Percentiles rank a stretch among this genome's conserved stretches.
These are phyloP conservation scores for Eimeria nieschulzi DNA, from an alignment of 169 alveolate genomes.

Conservation along the genomic window DNA sequence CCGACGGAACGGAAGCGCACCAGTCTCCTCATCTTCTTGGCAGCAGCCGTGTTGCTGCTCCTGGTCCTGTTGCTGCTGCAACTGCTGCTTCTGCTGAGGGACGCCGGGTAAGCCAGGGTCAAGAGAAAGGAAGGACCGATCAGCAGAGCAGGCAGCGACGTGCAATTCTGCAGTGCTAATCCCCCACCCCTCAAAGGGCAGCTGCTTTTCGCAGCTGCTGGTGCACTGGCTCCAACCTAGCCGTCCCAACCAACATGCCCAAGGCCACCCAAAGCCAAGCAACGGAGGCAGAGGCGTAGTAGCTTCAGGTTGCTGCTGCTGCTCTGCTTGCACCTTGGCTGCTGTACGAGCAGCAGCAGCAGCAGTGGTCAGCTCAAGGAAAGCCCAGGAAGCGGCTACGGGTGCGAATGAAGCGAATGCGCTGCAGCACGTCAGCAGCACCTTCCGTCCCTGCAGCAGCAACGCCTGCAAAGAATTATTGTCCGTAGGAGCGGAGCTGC, in stretches of 20 bases:
- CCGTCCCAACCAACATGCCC: conserved; percentile 20
- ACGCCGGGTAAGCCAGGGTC: conserved; percentile 18
- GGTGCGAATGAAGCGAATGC: conserved; percentile 29
- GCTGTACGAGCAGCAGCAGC: conserved; percentile 26
- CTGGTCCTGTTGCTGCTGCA: conserved; percentile 23
- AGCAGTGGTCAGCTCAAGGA: conserved; percentile 57
- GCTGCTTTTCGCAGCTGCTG: conserved; percentile 30
- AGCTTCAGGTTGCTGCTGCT: neutral
- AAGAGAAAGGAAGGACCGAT: neutral
- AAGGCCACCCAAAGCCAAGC: conserved; percentile 29
- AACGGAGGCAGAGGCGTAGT: neutral
- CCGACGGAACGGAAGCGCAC: conserved; percentile 15
- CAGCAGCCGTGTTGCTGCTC: conserved; percentile 2
- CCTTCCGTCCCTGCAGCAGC: conserved; percentile 57
- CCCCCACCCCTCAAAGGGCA: conserved; percentile 52
- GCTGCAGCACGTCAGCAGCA: conserved; percentile 56
- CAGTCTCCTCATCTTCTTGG: neutral
- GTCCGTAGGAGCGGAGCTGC: neutral
- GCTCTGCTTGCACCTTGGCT: neutral
- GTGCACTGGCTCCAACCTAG: neutral
- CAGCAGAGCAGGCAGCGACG: conserved; percentile 17
- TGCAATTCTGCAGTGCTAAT: conserved; percentile 15
- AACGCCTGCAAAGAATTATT: conserved; percentile 10
- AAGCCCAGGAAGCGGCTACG: conserved; percentile 38
- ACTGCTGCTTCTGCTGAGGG: conserved; percentile 8